Evolutionary conservation across 805 yeast genomes (phyloP), one percentile per base, ranked within the genome.

Genomic region (Lachancea quebecensis): DNA sequence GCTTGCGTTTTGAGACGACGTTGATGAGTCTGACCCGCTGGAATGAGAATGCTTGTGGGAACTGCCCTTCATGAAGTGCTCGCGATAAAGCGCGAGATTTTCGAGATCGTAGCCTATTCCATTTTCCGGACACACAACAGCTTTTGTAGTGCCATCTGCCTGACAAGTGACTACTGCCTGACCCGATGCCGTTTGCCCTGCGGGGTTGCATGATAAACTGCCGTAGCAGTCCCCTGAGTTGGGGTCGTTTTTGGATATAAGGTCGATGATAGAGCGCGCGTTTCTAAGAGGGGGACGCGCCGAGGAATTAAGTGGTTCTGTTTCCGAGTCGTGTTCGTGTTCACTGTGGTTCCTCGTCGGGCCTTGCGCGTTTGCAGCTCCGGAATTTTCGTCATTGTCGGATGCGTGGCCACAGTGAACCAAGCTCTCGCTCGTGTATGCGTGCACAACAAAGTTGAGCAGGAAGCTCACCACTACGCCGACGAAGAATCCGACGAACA

Each of bases 361-460:
- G 31, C 15, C 34, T 36, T 11, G 41, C 15, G 34, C 31, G n/a
- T 28, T n/a, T 28, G 33, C 16, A 25, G n/a, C 25, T 7, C 12
- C 30, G 8, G 18, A 15, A 12, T 35, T 34, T 27, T 8, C 43
- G 41, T 34, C 41, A 35, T 14, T 29, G 18, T 33, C 45, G 33
- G n/a, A 28, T 10, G 70, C 78, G 56, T 89, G 96, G 12, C 79
- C 83, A 64, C 96, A 89, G 59, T 89, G 96, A 0, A 90, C 85
- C 30, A 90, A 76, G 29, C 90, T 81, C 59, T 86, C 86, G 41
- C 91, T 78, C 0, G 97, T 86, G 42, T 81, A 63, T 31, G 78
- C 62, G 62, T 90, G 96, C 4, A 93, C 78, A 1, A 82, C 32
- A 25, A 69, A 60, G 61, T 89, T 90, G 45, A 91, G 66, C 1